These are phyloP conservation scores for Glycine latifolia DNA, from an alignment of 306 rosid genomes.

Conservation along the genomic window DNA sequence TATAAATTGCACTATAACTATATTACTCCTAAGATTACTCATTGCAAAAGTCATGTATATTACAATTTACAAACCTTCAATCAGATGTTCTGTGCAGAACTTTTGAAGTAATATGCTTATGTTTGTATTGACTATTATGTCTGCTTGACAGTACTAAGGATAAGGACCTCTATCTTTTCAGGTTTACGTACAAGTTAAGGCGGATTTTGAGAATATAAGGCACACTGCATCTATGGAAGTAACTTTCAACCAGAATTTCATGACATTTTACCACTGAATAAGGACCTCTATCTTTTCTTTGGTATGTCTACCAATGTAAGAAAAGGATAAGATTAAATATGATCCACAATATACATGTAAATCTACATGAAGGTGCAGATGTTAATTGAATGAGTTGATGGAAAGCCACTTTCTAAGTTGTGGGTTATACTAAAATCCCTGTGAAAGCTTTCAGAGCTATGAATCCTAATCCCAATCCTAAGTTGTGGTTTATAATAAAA, in stretches of 20 bases:
- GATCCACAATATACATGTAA: slow-evolving; percentile 3
- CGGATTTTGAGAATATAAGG: slow-evolving; percentile 80
- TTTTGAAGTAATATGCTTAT: slow-evolving; percentile 10
- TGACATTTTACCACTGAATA: background rate
- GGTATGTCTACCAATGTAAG: background rate
- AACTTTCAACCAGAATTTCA: slow-evolving; percentile 26
- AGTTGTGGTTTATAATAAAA: too few relatives aligned
- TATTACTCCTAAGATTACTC: background rate
- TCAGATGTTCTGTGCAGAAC: background rate
- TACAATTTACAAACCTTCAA: background rate
- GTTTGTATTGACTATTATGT: slow-evolving; percentile 11
- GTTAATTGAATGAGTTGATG: slow-evolving; percentile 13
- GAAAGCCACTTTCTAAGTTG: background rate
- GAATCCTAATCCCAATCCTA: slow-evolving; percentile 13
- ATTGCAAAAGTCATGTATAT: background rate
- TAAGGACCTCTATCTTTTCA: slow-evolving; percentile 47
- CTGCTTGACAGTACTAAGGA: slow-evolving; percentile 7
- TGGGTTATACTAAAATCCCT: background rate
- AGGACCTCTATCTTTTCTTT: too few relatives aligned
- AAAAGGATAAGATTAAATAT: background rate
- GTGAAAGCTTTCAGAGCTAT: slow-evolving; percentile 8
- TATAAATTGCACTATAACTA: background rate
- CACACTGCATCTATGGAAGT: slow-evolving; percentile 14
- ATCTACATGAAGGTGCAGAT: slow-evolving; percentile 9
- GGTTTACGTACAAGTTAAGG: slow-evolving; percentile 85